phyloP scores from a whole-genome alignment of 2,329 filamentous ascomycete species.

The Trichoderma afroharzianum region DNA sequence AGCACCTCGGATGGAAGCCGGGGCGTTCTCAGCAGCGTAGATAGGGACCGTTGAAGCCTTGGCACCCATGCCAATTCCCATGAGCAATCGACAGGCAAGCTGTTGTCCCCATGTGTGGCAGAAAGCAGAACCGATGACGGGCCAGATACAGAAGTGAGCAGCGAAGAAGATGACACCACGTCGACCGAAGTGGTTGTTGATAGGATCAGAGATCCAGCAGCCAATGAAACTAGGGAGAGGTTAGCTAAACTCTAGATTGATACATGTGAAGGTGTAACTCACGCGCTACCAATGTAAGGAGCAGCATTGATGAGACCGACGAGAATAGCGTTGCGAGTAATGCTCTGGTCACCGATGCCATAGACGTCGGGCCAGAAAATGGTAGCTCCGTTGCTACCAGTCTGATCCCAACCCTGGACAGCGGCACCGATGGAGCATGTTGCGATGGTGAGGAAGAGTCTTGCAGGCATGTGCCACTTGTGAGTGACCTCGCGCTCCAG shows the following conservation, averaged over 20 bases:
- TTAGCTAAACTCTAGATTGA: constrained; percentile 13
- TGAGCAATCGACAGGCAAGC: constrained; percentile 61
- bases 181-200: constrained; percentile 45
- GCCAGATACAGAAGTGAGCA: constrained; percentile 65
- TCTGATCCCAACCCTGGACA: constrained; percentile 65
- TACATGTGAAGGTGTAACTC: constrained; percentile 26
- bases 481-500: constrained; percentile 60
- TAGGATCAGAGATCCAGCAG: constrained; percentile 64
- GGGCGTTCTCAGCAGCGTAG: constrained; percentile 70
- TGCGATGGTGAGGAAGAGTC: constrained; percentile 63
- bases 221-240: constrained; percentile 39
- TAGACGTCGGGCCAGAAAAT: constrained; percentile 53
- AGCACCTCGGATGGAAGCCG: constrained; percentile 65
- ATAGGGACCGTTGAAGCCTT: constrained; percentile 66
- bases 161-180: constrained; percentile 64
- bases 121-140: constrained; percentile 61
- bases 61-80: constrained; percentile 67
- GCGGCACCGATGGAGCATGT: constrained; percentile 66
- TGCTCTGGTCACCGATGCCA: constrained; percentile 32
- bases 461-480: constrained; percentile 61
- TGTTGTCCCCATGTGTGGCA: constrained; percentile 64
- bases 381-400: constrained; percentile 59
- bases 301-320: constrained; percentile 65
- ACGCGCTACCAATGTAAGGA: constrained; percentile 46
- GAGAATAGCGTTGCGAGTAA: constrained; percentile 41